Evolutionary conservation across 2,329 filamentous ascomycete genomes (phyloP).

Genomic region (Colletotrichum magnum): DNA sequence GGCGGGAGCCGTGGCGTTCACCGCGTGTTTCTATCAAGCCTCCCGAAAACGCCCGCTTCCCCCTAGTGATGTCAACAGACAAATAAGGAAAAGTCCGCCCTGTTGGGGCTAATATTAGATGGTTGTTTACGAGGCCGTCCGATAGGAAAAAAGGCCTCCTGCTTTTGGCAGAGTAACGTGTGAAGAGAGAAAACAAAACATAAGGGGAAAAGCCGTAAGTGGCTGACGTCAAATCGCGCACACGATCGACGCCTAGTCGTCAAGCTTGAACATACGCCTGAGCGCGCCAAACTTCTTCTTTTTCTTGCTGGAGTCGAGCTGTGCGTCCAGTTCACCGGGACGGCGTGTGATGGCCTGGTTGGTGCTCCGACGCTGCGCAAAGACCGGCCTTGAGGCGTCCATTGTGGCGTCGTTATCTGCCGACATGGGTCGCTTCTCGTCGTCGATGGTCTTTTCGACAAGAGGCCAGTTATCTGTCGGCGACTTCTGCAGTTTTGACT

Average conservation of each 20-base stretch:
- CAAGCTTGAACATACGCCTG: constrained; percentile 73
- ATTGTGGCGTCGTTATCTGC: constrained; percentile 47
- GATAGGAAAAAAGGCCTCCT: not conserved
- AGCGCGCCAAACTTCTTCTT: constrained; percentile 79
- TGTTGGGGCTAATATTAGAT: not conserved
- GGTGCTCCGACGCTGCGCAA: constrained; percentile 54
- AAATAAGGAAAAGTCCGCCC: not conserved
- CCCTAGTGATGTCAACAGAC: not conserved
- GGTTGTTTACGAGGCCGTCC: not conserved
- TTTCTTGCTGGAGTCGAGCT: constrained; percentile 48
- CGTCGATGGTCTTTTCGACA: constrained; percentile 45
- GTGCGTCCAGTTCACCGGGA: constrained; percentile 26
- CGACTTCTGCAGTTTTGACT: constrained; percentile 44
- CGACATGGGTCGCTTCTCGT: constrained; percentile 51
- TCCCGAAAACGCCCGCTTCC: constrained; percentile 22
- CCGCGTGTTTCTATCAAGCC: constrained; percentile 1
- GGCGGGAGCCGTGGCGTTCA: not conserved
- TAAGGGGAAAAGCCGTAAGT: not conserved
- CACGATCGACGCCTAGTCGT: constrained; percentile 54
- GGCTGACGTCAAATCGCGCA: not conserved
- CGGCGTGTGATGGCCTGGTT: constrained; percentile 46
- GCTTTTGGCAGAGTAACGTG: not conserved
- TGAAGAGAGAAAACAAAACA: not conserved
- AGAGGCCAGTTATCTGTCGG: constrained; percentile 65
- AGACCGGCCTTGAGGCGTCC: constrained; percentile 44